Evolutionary conservation across 2,329 filamentous ascomycete genomes (phyloP).

Genomic region (Fusarium oligoseptatum): DNA sequence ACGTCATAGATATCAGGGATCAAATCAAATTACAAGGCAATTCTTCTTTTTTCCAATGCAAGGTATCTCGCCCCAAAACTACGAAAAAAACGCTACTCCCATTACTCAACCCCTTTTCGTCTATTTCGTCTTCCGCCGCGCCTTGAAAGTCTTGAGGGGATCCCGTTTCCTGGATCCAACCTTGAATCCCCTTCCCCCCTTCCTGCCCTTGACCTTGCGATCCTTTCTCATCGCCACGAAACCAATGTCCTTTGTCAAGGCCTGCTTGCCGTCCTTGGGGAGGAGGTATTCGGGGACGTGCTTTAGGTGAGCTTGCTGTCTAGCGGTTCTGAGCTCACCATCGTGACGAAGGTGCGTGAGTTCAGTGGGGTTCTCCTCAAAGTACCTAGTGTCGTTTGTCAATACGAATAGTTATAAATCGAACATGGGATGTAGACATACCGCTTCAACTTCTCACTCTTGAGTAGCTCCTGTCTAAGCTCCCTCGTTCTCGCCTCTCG

Average conservation of each 20-base stretch:
- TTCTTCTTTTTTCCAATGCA: conserved; percentile 22
- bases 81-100: conserved; percentile 28
- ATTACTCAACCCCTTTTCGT: conserved; percentile 7
- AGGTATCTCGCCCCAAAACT: conserved; percentile 37
- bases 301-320: conserved; percentile 89
- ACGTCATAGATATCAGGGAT: neutral
- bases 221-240: conserved; percentile 79
- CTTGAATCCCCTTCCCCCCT: conserved; percentile 61
- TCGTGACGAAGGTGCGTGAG: conserved; percentile 91
- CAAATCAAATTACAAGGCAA: neutral
- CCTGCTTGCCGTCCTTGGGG: conserved; percentile 81
- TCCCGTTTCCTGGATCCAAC: conserved; percentile 77
- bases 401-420: neutral
- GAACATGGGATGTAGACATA: conserved; percentile 30
- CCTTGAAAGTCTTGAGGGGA: conserved; percentile 91
- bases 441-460: conserved; percentile 92
- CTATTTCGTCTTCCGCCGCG: conserved; percentile 62
- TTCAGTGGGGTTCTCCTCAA: conserved; percentile 96
- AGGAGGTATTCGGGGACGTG: conserved; percentile 95
- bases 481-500: conserved; percentile 91
- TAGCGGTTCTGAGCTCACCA: conserved; percentile 84
- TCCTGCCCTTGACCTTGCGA: conserved; percentile 64
- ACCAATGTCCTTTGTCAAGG: conserved; percentile 76
- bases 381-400: conserved; percentile 67
- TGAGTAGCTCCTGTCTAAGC: conserved; percentile 88